Evolutionary conservation across 1,284 basidiomycete genomes (phyloP), one percentile per base, ranked within the genome.

Genomic region (Microbotryum intermedium): DNA sequence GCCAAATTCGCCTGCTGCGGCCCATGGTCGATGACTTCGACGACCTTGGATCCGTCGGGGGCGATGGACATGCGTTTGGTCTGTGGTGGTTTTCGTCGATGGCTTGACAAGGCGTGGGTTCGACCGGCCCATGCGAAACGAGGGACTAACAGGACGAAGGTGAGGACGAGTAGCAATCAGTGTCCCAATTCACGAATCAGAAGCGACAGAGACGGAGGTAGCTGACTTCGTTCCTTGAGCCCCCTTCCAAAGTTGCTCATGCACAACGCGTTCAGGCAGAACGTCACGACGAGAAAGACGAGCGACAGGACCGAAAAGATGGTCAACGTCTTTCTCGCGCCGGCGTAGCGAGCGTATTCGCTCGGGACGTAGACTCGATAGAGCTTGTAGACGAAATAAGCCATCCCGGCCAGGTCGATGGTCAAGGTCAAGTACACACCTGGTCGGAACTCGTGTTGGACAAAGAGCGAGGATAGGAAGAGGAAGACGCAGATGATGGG

Each of bases 311-410:
- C 51, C 2, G 45, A 50, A 49, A 68, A 68, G 47, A 66, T 61
- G 21, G 66, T 68, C 20, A 68, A 42, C 4, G 66, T 68, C 39
- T 61, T 62, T 16, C 53, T 45, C 3, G 62, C 60, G 8, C 58
- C 11, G 0, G 13, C 20, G 39, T 68, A 68, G 3, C 66, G 59
- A 9, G 52, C 52, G 13, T 50, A 48, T 23, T 57, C 46, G 10
- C 16, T n/a, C 3, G 21, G 11, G n/a, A 43, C 44, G 29, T 58
- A 68, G 54, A 68, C 66, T 4, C 66, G 57, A 11, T 57, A 49
- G 47, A 68, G 49, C 46, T 68, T 68, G 60, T 50, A 68, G 20
- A 63, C 43, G 18, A 68, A 68, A 51, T 68, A 68, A 9, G 59
- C 57, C 57, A 67, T 64, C 1, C 64, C 66, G 9, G 56, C 55